Evolutionary conservation across 2,329 filamentous ascomycete genomes (phyloP).

Genomic region (Aspergillus sp.): DNA sequence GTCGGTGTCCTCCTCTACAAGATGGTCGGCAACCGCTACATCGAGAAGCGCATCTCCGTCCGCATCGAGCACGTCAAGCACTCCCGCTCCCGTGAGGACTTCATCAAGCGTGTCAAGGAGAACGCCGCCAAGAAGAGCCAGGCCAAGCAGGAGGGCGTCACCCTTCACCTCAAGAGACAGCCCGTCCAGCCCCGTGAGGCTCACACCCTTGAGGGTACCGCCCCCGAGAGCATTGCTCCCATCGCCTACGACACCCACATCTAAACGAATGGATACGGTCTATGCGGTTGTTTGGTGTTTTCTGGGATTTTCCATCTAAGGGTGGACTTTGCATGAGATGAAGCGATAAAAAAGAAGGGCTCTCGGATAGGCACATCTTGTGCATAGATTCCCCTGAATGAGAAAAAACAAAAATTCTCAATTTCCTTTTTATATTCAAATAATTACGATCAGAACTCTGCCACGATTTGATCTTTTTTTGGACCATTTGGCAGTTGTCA

Average conservation of each 20-base stretch:
- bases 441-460: too few relatives aligned
- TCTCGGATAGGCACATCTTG: conserved; percentile 35
- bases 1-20: conserved; percentile 99
- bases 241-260: conserved; percentile 98
- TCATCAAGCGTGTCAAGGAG: conserved; percentile 91
- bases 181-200: conserved; percentile 74
- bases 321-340: conserved; percentile 35
- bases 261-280: conserved; percentile 52
- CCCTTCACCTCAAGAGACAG: conserved; percentile 90
- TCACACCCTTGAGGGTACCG: conserved; percentile 76
- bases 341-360: conserved; percentile 29
- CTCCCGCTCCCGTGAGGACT: conserved; percentile 94
- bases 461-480: too few relatives aligned
- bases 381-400: conserved; percentile 43
- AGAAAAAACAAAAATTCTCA: conserved; percentile 35
- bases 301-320: conserved; percentile 27
- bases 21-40: conserved; percentile 98
- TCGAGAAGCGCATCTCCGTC: conserved; percentile 99
- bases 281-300: conserved; percentile 37
- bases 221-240: conserved; percentile 85
- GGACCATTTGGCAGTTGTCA: too few relatives aligned
- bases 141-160: conserved; percentile 83
- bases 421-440: conserved; percentile 14
- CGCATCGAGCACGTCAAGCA: conserved; percentile 94
- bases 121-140: conserved; percentile 90